A percentile compares a stretch with the other conserved stretches of the same genome.
Evolutionary conservation across 2,329 filamentous ascomycete species (phyloP).

Genomic region (Scedosporium minutisporum): DNA sequence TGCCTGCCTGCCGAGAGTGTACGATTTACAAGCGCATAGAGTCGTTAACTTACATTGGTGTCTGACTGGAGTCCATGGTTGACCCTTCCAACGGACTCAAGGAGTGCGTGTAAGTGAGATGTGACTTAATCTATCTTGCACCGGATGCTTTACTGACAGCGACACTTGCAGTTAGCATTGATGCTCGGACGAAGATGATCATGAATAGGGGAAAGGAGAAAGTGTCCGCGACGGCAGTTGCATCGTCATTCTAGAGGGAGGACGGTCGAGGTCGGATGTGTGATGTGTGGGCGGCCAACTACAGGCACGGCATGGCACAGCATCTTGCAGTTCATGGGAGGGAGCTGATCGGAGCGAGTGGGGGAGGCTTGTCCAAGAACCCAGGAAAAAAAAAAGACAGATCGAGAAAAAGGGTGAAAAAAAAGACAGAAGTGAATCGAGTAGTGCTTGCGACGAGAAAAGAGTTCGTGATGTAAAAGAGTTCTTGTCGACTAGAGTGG

Average conservation of each 20-base stretch:
- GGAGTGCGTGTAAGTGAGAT: slow-evolving; percentile 11
- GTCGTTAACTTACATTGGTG: slow-evolving; percentile 38
- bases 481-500: not conserved
- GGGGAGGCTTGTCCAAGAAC: not conserved
- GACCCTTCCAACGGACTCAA: slow-evolving; percentile 5
- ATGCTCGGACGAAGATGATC: slow-evolving; percentile 16
- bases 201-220: not conserved
- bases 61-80: slow-evolving; percentile 42
- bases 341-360: not conserved
- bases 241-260: not conserved
- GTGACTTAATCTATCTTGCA: not conserved
- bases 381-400: not conserved
- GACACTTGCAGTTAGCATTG: slow-evolving; percentile 28
- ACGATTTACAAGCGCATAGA: slow-evolving; percentile 11
- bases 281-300: not conserved
- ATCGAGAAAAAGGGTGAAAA: not conserved
- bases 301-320: not conserved
- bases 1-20: slow-evolving; percentile 11
- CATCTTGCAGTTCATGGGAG: not conserved
- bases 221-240: not conserved
- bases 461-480: not conserved
- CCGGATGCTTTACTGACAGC: slow-evolving; percentile 8
- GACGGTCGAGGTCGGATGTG: not conserved
- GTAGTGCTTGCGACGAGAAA: not conserved
- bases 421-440: not conserved